Conservation (phyloP, 192 early-diverging fungal species). For the Fimicolochytrium jonesii region DNA sequence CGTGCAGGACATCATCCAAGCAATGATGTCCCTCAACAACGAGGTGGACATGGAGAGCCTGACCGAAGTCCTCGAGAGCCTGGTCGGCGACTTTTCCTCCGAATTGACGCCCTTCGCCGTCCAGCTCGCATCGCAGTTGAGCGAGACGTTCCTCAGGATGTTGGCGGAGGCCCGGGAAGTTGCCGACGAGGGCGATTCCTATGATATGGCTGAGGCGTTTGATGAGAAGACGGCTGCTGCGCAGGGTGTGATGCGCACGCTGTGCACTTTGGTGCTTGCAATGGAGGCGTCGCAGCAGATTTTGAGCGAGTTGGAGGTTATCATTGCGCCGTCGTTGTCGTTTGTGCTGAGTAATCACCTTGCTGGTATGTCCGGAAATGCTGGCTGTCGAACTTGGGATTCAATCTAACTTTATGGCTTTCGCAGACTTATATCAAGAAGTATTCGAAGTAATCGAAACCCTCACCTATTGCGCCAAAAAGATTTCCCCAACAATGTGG, state of each 20-base stretch:
- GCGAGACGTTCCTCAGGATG: slow-evolving; percentile 83
- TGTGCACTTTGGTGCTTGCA: slow-evolving; percentile 77
- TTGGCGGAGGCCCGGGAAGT: slow-evolving; percentile 74
- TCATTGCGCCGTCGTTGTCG: slow-evolving; percentile 70
- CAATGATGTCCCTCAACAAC: slow-evolving; percentile 74
- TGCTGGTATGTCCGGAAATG: no score
- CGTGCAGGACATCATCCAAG: slow-evolving; percentile 83
- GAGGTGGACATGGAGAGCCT: slow-evolving; percentile 92
- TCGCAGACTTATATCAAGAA: slow-evolving; percentile 76
- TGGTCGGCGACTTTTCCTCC: slow-evolving; percentile 88
- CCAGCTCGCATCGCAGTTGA: slow-evolving; percentile 80
- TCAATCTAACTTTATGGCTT: no score
- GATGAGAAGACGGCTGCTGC: slow-evolving; percentile 87
- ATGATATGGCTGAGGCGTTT: slow-evolving; percentile 53
- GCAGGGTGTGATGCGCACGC: slow-evolving; percentile 84
- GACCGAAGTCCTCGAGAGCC: slow-evolving; percentile 78
- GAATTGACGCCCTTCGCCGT: slow-evolving; percentile 90
- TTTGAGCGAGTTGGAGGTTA: slow-evolving; percentile 72
- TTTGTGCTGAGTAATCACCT: no score
- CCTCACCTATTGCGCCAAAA: slow-evolving; percentile 78
- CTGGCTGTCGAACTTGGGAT: no score
- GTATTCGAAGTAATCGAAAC: slow-evolving; percentile 87
- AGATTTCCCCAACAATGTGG: slow-evolving; percentile 82
- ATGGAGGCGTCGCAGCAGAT: slow-evolving; percentile 80
- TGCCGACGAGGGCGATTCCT: slow-evolving; percentile 43